Percentiles rank a stretch among this genome's conserved stretches.
Evolutionary conservation across 768 basidiomycete genomes (phyloP).

Genomic region (Myochromella boudieri): DNA sequence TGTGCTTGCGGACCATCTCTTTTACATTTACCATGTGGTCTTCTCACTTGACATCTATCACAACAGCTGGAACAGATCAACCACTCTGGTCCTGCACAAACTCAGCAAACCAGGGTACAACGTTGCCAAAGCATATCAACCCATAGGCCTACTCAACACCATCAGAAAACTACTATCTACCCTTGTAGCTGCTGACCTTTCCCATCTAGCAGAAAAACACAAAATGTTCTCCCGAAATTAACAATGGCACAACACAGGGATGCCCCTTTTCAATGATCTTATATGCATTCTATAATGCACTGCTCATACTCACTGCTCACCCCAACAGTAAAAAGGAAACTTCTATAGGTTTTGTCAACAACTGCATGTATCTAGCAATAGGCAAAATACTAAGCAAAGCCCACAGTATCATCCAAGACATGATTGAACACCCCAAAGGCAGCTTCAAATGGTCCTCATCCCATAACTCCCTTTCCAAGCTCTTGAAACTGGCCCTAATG

Average conservation of each 20-base stretch:
- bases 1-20: too few relatives aligned
- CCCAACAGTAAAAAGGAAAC: background rate
- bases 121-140: too few relatives aligned
- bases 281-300: slow-evolving; percentile 26
- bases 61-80: too few relatives aligned
- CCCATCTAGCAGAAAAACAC: slow-evolving; percentile 25
- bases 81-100: too few relatives aligned
- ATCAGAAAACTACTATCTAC: too few relatives aligned
- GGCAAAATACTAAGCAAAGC: slow-evolving; percentile 22
- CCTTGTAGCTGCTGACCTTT: slow-evolving; percentile 22
- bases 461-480: slow-evolving; percentile 31
- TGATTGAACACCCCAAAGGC: slow-evolving; percentile 25
- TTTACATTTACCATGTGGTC: too few relatives aligned
- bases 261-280: slow-evolving; percentile 23
- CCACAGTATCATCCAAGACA: slow-evolving; percentile 15
- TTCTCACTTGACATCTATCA: too few relatives aligned
- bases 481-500: slow-evolving; percentile 28
- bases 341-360: slow-evolving; percentile 1
- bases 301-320: slow-evolving; percentile 14
- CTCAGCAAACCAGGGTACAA: too few relatives aligned
- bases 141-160: too few relatives aligned
- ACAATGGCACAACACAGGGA: slow-evolving; percentile 26
- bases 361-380: slow-evolving; percentile 24
- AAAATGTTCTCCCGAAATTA: too few relatives aligned
- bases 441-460: slow-evolving; percentile 22